These are phyloP conservation scores for Endoconidiophora polonica DNA, from an alignment of 2,329 filamentous ascomycete genomes.

Conservation along the genomic window DNA sequence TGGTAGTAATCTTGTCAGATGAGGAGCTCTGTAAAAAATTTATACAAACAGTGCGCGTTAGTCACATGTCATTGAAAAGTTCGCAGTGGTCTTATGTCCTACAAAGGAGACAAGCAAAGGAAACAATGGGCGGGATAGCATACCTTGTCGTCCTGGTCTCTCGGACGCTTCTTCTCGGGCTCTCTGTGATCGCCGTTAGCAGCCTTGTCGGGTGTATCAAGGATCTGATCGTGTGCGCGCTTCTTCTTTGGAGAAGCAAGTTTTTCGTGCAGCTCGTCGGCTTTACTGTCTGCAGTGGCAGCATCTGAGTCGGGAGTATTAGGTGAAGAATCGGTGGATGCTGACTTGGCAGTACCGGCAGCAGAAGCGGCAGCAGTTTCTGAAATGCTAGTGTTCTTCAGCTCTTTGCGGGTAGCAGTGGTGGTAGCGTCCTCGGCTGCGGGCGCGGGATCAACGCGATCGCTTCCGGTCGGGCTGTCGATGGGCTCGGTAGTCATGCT, in stretches of 20 bases:
- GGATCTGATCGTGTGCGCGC: conserved; percentile 41
- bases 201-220: conserved; percentile 26
- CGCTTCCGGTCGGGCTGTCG: conserved; percentile 22
- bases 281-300: conserved; percentile 21
- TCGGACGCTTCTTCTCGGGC: conserved; percentile 48
- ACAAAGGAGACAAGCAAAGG: conserved; percentile 14
- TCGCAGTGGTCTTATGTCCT: not conserved
- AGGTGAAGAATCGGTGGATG: conserved; percentile 17
- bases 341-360: conserved; percentile 14
- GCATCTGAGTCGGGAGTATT: conserved; percentile 23
- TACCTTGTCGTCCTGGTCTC: conserved; percentile 31
- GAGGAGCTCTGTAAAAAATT: not conserved
- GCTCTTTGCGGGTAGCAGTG: conserved; percentile 44
- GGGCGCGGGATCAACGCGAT: conserved; percentile 16
- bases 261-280: conserved; percentile 28
- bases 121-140: not conserved
- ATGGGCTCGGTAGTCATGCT: conserved; percentile 31
- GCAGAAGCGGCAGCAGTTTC: conserved; percentile 21
- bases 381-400: conserved; percentile 47
- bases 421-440: conserved; percentile 43
- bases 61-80: not conserved
- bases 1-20: conserved; percentile 18
- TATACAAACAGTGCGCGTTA: not conserved
- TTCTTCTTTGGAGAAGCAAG: conserved; percentile 50
- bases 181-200: conserved; percentile 31